phyloP scores from a whole-genome alignment of 2,329 filamentous ascomycete species.

The Calonectria hawksworthii region DNA sequence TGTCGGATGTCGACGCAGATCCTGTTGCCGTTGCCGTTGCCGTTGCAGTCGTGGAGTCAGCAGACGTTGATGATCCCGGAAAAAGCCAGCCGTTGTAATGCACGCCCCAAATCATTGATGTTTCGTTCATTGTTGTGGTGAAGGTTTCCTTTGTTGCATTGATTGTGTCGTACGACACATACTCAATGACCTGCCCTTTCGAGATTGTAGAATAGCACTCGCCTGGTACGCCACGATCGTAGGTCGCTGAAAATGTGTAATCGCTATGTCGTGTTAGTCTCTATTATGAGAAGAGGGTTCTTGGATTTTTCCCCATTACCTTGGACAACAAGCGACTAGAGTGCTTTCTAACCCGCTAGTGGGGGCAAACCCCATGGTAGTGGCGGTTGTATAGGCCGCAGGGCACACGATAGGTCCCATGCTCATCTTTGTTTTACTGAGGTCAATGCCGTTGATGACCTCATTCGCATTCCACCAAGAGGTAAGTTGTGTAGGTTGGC shows the following conservation, averaged over 20 bases:
- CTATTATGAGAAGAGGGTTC: no score
- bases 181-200: neutral
- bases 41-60: neutral
- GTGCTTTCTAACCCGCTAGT: neutral
- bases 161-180: neutral
- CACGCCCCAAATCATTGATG: neutral
- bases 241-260: neutral
- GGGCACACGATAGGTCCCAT: neutral
- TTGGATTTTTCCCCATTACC: no score
- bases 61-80: neutral
- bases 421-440: neutral
- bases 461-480: neutral
- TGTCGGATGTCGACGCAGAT: neutral
- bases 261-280: neutral
- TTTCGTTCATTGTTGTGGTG: neutral
- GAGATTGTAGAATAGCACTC: neutral
- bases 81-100: conserved; percentile 1
- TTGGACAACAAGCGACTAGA: neutral
- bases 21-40: neutral
- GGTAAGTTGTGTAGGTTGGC: neutral
- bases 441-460: neutral
- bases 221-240: neutral
- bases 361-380: neutral
- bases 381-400: neutral
- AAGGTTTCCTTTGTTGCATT: neutral